Conservation (phyloP, 371 early-diverging fungal species). For the Rhizopus sp. region DNA sequence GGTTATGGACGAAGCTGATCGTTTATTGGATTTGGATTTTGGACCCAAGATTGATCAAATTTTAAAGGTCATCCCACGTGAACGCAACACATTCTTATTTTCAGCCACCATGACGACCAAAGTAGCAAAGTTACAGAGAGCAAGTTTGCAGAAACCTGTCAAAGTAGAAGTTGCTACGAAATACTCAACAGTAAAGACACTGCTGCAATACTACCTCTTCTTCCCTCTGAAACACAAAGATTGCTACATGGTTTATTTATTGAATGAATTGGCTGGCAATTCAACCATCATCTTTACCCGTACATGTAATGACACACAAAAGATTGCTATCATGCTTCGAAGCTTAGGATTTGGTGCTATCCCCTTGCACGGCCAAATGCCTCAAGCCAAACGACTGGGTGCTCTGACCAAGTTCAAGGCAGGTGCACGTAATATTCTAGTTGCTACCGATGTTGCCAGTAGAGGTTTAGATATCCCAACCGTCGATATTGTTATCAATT, state of each 20-base stretch:
- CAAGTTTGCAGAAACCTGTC: conserved; percentile 91
- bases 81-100: conserved; percentile 94
- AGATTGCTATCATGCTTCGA: conserved; percentile 83
- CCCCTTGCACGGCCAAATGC: conserved; percentile 93
- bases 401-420: conserved; percentile 92
- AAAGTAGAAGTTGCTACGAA: conserved; percentile 91
- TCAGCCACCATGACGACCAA: conserved; percentile 98
- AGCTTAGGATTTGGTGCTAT: conserved; percentile 92
- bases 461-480: conserved; percentile 98
- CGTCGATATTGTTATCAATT: conserved; percentile 96
- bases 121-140: conserved; percentile 92
- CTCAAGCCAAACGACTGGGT: conserved; percentile 89
- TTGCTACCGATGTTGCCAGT: conserved; percentile 97
- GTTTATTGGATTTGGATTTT: conserved; percentile 96
- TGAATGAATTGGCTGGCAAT: conserved; percentile 92
- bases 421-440: conserved; percentile 82
- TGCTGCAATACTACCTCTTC: conserved; percentile 95
- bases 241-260: conserved; percentile 86
- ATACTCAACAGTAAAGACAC: conserved; percentile 89
- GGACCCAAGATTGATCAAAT: conserved; percentile 96
- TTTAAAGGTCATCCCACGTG: conserved; percentile 87
- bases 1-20: conserved; percentile 99
- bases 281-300: conserved; percentile 90
- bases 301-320: conserved; percentile 85
- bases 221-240: conserved; percentile 97